Evolutionary conservation across 2,329 filamentous ascomycete species (phyloP).

Genomic region (Elsinoe arachidis): DNA sequence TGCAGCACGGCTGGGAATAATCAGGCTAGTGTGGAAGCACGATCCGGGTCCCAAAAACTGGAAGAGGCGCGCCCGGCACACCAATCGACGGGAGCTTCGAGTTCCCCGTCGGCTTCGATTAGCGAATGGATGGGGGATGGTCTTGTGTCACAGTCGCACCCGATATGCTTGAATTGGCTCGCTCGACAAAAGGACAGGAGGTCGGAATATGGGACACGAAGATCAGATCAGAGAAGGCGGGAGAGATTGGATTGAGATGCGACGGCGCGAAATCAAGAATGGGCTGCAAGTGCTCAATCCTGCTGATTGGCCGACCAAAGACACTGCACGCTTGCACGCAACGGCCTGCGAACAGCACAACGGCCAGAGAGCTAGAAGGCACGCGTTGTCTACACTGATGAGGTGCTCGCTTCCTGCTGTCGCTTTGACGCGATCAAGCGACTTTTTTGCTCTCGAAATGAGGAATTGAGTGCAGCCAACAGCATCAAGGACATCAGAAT

Average conservation of each 20-base stretch:
- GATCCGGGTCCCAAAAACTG: conserved; percentile 9
- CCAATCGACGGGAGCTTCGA: not conserved
- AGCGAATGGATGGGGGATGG: not conserved
- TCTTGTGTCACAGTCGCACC: not conserved
- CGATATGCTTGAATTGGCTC: not conserved
- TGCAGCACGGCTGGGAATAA: conserved; percentile 8
- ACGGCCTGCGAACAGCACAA: conserved; percentile 9
- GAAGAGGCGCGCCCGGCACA: conserved; percentile 6
- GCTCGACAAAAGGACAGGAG: not conserved
- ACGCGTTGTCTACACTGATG: not conserved
- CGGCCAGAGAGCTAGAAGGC: not conserved
- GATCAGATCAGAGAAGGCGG: conserved; percentile 1
- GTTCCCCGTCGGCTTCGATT: conserved; percentile 5
- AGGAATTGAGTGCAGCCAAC: not conserved
- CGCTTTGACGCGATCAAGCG: not conserved
- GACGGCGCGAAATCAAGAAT: conserved; percentile 9
- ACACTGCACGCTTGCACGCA: conserved; percentile 10
- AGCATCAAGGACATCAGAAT: not conserved
- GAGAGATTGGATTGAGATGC: conserved; percentile 6
- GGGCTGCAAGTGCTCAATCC: not conserved
- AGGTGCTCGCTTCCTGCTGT: not conserved
- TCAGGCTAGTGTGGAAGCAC: conserved; percentile 11
- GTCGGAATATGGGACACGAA: not conserved
- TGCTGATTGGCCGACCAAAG: conserved; percentile 5
- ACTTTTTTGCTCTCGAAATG: not conserved